Percentiles rank a stretch among this genome's conserved stretches.
Conservation (phyloP, 1,284 basidiomycete genomes). For the Rhodotorula sp. region DNA sequence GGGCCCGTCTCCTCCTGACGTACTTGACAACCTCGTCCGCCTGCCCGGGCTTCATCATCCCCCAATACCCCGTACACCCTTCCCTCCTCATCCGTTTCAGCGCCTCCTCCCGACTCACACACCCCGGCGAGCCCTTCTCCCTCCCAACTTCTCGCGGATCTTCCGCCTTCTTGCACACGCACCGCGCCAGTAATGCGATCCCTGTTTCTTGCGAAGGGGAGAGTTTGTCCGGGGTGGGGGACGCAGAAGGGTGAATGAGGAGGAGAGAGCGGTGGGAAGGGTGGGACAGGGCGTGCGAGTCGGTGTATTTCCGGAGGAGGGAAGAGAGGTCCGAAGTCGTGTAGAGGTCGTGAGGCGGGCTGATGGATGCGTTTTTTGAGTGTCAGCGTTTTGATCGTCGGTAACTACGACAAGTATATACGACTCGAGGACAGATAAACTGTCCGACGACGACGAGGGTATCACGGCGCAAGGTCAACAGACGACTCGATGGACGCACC, state of each 20-base stretch:
- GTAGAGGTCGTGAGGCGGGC: slow-evolving; percentile 54
- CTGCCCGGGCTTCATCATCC: slow-evolving; percentile 54
- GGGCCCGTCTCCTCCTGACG: slow-evolving; percentile 1
- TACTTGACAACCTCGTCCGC: slow-evolving; percentile 56
- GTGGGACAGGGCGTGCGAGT: slow-evolving; percentile 61
- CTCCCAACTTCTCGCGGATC: slow-evolving; percentile 62
- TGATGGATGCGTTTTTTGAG: background rate
- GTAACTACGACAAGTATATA: background rate
- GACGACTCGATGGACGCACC: background rate
- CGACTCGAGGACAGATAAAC: background rate
- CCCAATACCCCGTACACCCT: slow-evolving; percentile 69
- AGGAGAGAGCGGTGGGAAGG: slow-evolving; percentile 65
- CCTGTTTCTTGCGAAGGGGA: slow-evolving; percentile 51
- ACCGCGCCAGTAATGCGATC: slow-evolving; percentile 52
- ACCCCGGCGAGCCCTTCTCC: slow-evolving; percentile 61
- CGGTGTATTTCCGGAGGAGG: slow-evolving; percentile 63
- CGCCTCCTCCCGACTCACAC: slow-evolving; percentile 67
- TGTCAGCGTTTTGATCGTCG: background rate
- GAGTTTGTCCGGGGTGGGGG: background rate
- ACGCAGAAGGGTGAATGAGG: slow-evolving; percentile 56
- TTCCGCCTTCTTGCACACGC: slow-evolving; percentile 43
- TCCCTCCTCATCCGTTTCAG: slow-evolving; percentile 55
- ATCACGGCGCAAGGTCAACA: background rate
- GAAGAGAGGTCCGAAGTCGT: slow-evolving; percentile 58
- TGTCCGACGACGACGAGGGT: background rate